Conservation (phyloP, 2,329 filamentous ascomycete species). For the Bipolaris sorokiniana region DNA sequence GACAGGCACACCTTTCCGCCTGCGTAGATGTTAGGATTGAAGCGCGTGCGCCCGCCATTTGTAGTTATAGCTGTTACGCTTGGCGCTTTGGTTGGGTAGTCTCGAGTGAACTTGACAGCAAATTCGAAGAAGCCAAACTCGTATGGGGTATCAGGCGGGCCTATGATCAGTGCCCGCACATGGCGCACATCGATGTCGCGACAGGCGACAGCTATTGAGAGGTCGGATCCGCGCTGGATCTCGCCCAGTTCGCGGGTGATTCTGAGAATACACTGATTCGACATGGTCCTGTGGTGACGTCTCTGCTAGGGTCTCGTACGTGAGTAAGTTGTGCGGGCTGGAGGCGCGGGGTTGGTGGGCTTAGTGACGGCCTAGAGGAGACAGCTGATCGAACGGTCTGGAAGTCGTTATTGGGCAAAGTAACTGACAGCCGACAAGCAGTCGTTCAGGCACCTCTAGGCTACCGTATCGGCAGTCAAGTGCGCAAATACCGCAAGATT, state of each 20-base stretch:
- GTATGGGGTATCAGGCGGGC: slow-evolving; percentile 92
- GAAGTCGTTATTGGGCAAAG: background rate
- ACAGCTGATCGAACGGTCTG: background rate
- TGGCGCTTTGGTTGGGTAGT: slow-evolving; percentile 77
- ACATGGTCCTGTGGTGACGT: slow-evolving; percentile 57
- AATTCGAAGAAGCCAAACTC: slow-evolving; percentile 99
- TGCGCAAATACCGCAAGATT: background rate
- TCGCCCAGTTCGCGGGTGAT: slow-evolving; percentile 88
- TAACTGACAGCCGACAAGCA: background rate
- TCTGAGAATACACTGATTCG: slow-evolving; percentile 85
- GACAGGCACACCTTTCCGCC: slow-evolving; percentile 93
- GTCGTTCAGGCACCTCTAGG: slow-evolving; percentile 1
- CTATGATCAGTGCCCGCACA: slow-evolving; percentile 86
- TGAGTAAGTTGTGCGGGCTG: background rate
- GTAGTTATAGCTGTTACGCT: slow-evolving; percentile 76
- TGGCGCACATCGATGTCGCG: slow-evolving; percentile 87
- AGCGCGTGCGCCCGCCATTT: slow-evolving; percentile 84
- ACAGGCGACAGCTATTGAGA: slow-evolving; percentile 87
- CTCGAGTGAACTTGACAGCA: slow-evolving; percentile 75
- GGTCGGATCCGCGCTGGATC: slow-evolving; percentile 80
- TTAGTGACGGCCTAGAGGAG: background rate
- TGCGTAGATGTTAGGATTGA: slow-evolving; percentile 97
- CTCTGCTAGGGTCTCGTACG: slow-evolving; percentile 3
- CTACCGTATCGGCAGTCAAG: slow-evolving; percentile 1
- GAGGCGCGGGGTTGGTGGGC: slow-evolving; percentile 2